Evolutionary conservation across 1,284 basidiomycete species (phyloP).

Genomic region (Cutaneotrichosporon mucoides): DNA sequence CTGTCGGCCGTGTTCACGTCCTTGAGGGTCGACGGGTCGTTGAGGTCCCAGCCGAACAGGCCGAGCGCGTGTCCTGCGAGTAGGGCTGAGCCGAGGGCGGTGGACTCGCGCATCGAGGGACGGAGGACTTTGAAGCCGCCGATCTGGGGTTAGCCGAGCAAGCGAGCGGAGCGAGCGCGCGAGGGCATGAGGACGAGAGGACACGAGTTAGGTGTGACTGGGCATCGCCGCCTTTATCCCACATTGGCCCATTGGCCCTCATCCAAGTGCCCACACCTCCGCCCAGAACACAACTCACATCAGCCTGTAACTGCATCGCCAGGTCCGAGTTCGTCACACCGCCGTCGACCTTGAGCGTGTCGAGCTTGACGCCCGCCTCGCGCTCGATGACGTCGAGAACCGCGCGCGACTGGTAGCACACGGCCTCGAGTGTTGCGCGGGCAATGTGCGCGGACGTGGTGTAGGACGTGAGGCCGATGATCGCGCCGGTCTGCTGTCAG

Average conservation of each 20-base stretch:
- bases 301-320: constrained; percentile 90
- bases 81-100: constrained; percentile 91
- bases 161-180: neutral
- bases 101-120: constrained; percentile 95
- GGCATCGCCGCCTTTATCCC: too few species aligned
- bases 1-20: constrained; percentile 84
- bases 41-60: constrained; percentile 92
- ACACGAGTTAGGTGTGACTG: too few species aligned
- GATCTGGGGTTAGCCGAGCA: constrained; percentile 49
- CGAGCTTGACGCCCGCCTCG: constrained; percentile 57
- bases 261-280: too few species aligned
- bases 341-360: constrained; percentile 86
- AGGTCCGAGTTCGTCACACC: constrained; percentile 77
- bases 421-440: constrained; percentile 86
- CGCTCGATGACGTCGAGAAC: constrained; percentile 76
- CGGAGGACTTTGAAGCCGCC: constrained; percentile 87
- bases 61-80: constrained; percentile 86
- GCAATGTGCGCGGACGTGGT: constrained; percentile 92
- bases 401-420: constrained; percentile 73
- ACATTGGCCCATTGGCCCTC: too few species aligned
- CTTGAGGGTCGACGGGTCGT: constrained; percentile 73
- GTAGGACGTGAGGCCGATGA: constrained; percentile 70
- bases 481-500: constrained; percentile 22
- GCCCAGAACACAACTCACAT: constrained; percentile 47
- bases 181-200: neutral